A percentile compares a stretch with the other conserved stretches of the same genome.
phyloP scores from a whole-genome alignment of 495 filamentous ascomycete species.

The Annulohypoxylon moriforme region DNA sequence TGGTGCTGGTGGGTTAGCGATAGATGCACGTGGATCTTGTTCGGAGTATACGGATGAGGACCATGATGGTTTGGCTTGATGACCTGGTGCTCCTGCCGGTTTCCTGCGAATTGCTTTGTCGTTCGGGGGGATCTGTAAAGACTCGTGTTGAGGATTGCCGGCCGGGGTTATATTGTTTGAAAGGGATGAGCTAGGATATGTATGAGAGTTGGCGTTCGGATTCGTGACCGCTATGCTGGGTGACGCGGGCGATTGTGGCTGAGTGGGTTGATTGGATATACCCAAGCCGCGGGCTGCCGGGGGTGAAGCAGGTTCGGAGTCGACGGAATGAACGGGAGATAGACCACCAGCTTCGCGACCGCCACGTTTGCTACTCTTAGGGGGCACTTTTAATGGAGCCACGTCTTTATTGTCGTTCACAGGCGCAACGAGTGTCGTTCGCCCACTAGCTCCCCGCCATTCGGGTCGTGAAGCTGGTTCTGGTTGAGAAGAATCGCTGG shows the following conservation, averaged over 20 bases:
- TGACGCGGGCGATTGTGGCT: conserved; percentile 17
- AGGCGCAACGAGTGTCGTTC: conserved; percentile 59
- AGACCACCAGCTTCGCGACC: conserved; percentile 28
- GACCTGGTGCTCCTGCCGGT: conserved; percentile 46
- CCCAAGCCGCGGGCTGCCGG: conserved; percentile 14
- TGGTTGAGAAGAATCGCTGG: conserved; percentile 46
- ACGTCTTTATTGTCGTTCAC: conserved; percentile 58
- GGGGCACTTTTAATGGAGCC: conserved; percentile 58
- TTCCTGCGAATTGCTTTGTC: conserved; percentile 53
- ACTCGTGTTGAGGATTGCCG: conserved; percentile 27
- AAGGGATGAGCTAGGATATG: conserved; percentile 52
- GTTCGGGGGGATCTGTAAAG: conserved; percentile 45
- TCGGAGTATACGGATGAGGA: conserved; percentile 54
- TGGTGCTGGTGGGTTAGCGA: conserved; percentile 1
- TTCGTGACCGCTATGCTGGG: conserved; percentile 33
- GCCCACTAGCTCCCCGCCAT: conserved; percentile 66
- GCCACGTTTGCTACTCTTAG: conserved; percentile 55
- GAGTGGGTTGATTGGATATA: conserved; percentile 10
- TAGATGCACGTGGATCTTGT: conserved; percentile 26
- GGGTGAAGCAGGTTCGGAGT: conserved; percentile 33
- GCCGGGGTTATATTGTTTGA: conserved; percentile 43
- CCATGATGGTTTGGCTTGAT: conserved; percentile 51
- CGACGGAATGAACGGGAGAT: conserved; percentile 43
- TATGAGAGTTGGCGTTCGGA: conserved; percentile 33
- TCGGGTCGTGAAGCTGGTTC: conserved; percentile 56